Conservation (phyloP, 805 yeast genomes). For the Priceomyces castillae region DNA sequence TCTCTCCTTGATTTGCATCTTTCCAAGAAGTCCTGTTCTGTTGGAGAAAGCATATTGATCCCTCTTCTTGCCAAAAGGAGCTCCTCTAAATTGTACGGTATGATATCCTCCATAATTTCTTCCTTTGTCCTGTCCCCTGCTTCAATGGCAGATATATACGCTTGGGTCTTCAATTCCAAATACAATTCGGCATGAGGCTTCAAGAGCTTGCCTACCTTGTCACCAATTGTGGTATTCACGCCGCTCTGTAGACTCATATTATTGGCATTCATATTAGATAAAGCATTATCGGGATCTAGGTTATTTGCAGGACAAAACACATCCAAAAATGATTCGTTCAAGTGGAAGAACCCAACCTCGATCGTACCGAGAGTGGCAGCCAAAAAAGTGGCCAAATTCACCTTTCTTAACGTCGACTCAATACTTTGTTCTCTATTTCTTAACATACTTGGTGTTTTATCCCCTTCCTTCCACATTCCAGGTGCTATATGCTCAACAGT, state of each 20-base stretch:
- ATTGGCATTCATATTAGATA: constrained; percentile 32
- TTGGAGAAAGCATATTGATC: constrained; percentile 53
- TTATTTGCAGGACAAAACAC: constrained; percentile 79
- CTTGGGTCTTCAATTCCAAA: constrained; percentile 91
- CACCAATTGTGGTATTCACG: constrained; percentile 34
- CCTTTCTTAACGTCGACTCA: constrained; percentile 70
- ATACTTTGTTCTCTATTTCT: constrained; percentile 60
- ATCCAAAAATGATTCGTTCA: constrained; percentile 80
- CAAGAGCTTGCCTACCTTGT: constrained; percentile 54
- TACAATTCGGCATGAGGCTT: constrained; percentile 79
- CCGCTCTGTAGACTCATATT: constrained; percentile 35
- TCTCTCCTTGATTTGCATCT: constrained; percentile 73
- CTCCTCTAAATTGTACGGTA: constrained; percentile 63
- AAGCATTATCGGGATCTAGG: constrained; percentile 46
- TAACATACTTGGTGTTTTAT: constrained; percentile 54
- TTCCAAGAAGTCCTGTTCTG: constrained; percentile 74
- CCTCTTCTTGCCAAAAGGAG: constrained; percentile 37
- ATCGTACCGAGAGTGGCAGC: constrained; percentile 83
- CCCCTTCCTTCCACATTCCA: constrained; percentile 67
- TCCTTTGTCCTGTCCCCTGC: constrained; percentile 57
- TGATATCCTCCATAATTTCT: constrained; percentile 70
- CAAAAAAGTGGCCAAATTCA: constrained; percentile 82
- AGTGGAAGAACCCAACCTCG: constrained; percentile 82
- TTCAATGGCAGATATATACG: constrained; percentile 84
- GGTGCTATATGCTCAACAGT: constrained; percentile 68